Conservation (phyloP, 352 stramenopile species). For the Phytophthora fragariaefolia region DNA sequence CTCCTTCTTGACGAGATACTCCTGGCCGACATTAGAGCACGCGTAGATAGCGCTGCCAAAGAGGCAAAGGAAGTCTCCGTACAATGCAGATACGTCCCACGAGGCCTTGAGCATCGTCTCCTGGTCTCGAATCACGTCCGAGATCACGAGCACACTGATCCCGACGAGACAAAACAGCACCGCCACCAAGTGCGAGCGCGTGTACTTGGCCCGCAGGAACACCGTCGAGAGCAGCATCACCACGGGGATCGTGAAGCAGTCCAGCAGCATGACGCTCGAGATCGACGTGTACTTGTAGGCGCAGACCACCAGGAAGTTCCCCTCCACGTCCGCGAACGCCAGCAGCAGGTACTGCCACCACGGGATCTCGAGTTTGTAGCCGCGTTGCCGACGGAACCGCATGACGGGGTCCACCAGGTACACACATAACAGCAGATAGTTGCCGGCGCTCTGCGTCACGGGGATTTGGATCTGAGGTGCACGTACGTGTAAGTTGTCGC, state of each 20-base stretch:
- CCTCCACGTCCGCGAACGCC: conserved; percentile 94
- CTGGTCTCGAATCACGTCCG: conserved; percentile 72
- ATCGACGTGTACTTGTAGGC: conserved; percentile 97
- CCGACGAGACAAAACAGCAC: conserved; percentile 88
- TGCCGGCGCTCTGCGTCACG: conserved; percentile 75
- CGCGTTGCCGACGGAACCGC: conserved; percentile 46
- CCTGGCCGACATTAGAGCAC: conserved; percentile 92
- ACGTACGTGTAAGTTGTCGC: conserved; percentile 12
- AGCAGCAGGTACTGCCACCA: conserved; percentile 93
- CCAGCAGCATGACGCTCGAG: conserved; percentile 95
- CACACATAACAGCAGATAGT: conserved; percentile 70
- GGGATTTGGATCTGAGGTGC: conserved; percentile 72
- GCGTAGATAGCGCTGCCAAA: conserved; percentile 93
- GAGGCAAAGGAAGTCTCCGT: conserved; percentile 93
- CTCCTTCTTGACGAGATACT: conserved; percentile 88
- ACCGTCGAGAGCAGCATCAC: conserved; percentile 94
- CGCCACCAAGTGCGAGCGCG: conserved; percentile 68
- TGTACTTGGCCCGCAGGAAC: conserved; percentile 90
- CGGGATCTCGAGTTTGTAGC: conserved; percentile 67
- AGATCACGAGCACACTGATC: conserved; percentile 85
- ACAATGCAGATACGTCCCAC: conserved; percentile 59
- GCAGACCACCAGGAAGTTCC: conserved; percentile 95
- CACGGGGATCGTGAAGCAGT: conserved; percentile 96
- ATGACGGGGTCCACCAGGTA: conserved; percentile 61
- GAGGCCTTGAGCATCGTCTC: conserved; percentile 33